Evolutionary conservation across 768 basidiomycete genomes (phyloP).

Genomic region (Daedaleopsis sinensis): DNA sequence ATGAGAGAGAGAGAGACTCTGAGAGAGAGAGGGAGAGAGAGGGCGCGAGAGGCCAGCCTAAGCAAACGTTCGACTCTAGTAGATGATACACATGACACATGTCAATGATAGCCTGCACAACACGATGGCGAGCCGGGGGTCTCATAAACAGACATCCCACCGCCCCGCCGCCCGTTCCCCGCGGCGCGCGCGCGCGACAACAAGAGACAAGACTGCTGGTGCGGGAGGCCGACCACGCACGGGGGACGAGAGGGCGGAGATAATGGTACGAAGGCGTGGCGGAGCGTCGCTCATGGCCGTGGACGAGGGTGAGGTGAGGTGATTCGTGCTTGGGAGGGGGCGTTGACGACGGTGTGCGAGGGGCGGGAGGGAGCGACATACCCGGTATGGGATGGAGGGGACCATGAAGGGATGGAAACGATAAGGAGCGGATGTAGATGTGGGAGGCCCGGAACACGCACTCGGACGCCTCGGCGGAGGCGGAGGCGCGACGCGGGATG

Average conservation of each 20-base stretch:
- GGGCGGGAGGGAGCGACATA: constrained; percentile 4
- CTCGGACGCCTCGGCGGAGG: not conserved
- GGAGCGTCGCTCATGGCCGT: not conserved
- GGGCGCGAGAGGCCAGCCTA: constrained; percentile 16
- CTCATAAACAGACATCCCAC: constrained; percentile 6
- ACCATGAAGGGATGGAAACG: constrained; percentile 2
- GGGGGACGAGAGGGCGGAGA: constrained; percentile 10
- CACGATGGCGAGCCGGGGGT: constrained; percentile 11
- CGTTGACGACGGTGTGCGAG: not conserved
- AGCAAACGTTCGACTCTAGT: constrained; percentile 26
- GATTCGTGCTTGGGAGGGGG: not conserved
- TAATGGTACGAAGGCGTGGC: constrained; percentile 8
- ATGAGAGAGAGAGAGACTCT: not conserved
- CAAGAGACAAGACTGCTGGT: not conserved
- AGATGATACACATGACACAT: constrained; percentile 27
- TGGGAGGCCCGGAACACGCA: constrained; percentile 3
- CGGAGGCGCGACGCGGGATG: not conserved
- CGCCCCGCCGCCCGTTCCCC: constrained; percentile 12
- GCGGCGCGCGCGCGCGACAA: constrained; percentile 10
- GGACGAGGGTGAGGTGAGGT: not conserved
- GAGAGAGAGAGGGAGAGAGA: not conserved
- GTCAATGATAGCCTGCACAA: constrained; percentile 25
- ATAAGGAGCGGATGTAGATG: not conserved
- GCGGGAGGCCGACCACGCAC: constrained; percentile 8
- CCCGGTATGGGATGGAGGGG: not conserved